Evolutionary conservation across 345 rosid species (phyloP).

Genomic region (Sisymbrium altissimum): DNA sequence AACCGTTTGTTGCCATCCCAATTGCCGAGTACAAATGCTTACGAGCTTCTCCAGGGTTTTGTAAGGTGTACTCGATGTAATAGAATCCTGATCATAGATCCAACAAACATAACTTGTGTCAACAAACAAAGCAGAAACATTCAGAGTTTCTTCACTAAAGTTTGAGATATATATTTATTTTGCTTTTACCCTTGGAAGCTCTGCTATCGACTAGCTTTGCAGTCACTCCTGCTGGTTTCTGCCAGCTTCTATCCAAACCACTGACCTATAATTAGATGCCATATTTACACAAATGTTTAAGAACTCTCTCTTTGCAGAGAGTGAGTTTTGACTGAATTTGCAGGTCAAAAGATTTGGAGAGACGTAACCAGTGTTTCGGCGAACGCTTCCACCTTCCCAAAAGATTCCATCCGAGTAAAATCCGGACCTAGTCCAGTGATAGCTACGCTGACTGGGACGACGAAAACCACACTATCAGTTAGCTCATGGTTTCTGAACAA

Average conservation of each 20-base stretch:
- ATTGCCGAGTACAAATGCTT: conserved; percentile 70
- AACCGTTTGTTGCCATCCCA: conserved; percentile 88
- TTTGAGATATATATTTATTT: neutral
- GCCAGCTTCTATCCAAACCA: conserved; percentile 97
- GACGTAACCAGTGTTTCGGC: conserved; percentile 74
- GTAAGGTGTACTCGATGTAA: conserved; percentile 84
- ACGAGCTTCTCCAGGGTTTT: conserved; percentile 78
- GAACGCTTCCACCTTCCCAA: conserved; percentile 90
- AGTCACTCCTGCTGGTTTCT: conserved; percentile 71
- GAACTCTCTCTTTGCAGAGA: neutral
- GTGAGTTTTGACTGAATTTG: neutral
- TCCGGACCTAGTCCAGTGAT: conserved; percentile 89
- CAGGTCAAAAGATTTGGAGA: neutral
- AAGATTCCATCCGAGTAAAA: conserved; percentile 85
- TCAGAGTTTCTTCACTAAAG: neutral
- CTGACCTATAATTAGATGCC: conserved; percentile 45
- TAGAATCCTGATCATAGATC: conserved; percentile 54
- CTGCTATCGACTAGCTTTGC: conserved; percentile 72
- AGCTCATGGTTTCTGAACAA: neutral
- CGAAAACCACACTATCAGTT: neutral
- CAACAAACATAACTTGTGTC: neutral
- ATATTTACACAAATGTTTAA: neutral
- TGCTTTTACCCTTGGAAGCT: conserved; percentile 55
- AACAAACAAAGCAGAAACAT: neutral
- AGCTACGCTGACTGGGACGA: conserved; percentile 31